A percentile compares a stretch with the other conserved stretches of the same genome.
Conservation (phyloP, 106 monocot genomes). For the Allium sativum region DNA sequence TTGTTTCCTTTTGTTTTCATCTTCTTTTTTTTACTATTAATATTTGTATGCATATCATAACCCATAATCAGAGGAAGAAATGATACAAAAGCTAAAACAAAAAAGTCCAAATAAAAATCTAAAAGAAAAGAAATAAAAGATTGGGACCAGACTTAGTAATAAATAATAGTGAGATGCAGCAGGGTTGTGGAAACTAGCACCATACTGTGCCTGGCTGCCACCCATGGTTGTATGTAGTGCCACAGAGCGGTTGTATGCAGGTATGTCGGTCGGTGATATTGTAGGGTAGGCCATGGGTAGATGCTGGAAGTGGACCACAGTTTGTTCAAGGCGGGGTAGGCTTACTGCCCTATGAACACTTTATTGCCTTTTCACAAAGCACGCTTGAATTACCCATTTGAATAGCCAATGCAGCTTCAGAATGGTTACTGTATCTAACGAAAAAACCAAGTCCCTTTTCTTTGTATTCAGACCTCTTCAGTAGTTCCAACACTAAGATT, state of each 20-base stretch:
- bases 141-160: conserved; percentile 33
- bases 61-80: no score
- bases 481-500: conserved; percentile 33
- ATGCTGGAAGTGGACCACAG: conserved; percentile 33
- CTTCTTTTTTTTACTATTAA: no score
- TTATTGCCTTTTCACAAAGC: conserved; percentile 42
- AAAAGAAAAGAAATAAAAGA: no score
- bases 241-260: conserved; percentile 37
- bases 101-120: no score
- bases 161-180: conserved; percentile 61
- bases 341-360: conserved; percentile 85
- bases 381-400: conserved; percentile 34
- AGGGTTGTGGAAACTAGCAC: conserved; percentile 42
- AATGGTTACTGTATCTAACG: conserved; percentile 47
- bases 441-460: conserved; percentile 61
- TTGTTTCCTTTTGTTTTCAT: no score
- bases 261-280: conserved; percentile 23
- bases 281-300: conserved; percentile 13
- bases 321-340: conserved; percentile 53
- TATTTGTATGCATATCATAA: no score
- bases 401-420: conserved; percentile 58
- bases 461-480: conserved; percentile 54
- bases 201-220: conserved; percentile 54
- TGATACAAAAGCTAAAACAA: no score
- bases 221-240: conserved; percentile 45